Base-by-base conservation (phyloP, 805 yeast genomes). In the Ogataea nakhonphanomensis region DNA sequence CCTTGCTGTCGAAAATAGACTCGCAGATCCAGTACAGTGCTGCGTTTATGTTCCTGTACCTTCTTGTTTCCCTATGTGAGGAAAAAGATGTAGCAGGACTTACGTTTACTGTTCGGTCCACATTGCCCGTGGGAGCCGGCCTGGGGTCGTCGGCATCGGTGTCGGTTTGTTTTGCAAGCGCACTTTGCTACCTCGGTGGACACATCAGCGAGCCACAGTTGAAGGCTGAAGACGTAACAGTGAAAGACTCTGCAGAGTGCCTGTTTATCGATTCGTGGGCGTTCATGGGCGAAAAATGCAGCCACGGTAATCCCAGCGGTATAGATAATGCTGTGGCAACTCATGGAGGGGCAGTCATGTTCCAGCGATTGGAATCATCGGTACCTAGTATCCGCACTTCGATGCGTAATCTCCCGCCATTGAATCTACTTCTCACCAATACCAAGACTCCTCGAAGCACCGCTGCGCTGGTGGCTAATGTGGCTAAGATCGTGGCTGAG, bases 261-360 rank as follows among this genome's bases (percentile, higher is more conserved):
- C 62, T 68, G n/a, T 74, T 80, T 46, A 79, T 93, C 45, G 91
- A 91, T 49, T 64, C 70, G 6, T 90, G 96, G 95, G 81, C 98
- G 1, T 84, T 84, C 49, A 71, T 91, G 68, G 98, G 97, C 27
- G 99, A 93, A 61, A 84, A 83, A 58, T 88, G 97, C 58, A 85
- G 90, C 51, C 98, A 91, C 58, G 98, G 98, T 1, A 89, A 85
- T 53, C 99, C 99, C 7, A 82, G 95, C 13, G 99, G 99, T 9
- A 88, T 93, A 38, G 99, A 93, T 61, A 93, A 93, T 57, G 89
- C 96, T 0, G 97, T 91, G 35, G 95, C 98, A 2, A 84, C 96
- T 0, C 81, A 81, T 51, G 99, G 99, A 15, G 97, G 97, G 33
- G 98, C 98, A 0, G 95, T 93, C 1, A 70, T 82, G 78, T 91